phyloP scores from a whole-genome alignment of 495 filamentous ascomycete species.

The Lophiostoma macrostomum region DNA sequence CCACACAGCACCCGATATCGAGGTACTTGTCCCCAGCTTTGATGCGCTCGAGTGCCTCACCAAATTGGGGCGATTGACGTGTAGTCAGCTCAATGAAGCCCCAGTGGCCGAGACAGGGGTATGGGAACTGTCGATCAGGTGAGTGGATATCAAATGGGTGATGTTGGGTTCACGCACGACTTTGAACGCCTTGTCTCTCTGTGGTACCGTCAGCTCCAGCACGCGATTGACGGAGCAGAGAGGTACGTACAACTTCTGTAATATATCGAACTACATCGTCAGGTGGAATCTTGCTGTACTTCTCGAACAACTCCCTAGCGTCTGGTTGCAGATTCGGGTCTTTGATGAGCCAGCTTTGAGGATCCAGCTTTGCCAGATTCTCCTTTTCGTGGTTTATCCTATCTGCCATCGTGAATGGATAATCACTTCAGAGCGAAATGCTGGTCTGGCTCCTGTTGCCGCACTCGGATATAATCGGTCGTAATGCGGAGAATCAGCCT shows the following conservation, averaged over 20 bases:
- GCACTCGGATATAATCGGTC: too few relatives aligned
- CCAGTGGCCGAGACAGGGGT: conserved; percentile 28
- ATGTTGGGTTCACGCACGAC: conserved; percentile 4
- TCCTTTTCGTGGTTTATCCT: too few relatives aligned
- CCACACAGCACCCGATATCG: conserved; percentile 30
- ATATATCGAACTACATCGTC: conserved; percentile 20
- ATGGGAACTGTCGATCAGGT: conserved; percentile 14
- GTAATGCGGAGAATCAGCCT: too few relatives aligned
- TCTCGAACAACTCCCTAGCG: conserved; percentile 22
- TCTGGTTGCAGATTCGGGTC: neutral
- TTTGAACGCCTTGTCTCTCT: conserved; percentile 27
- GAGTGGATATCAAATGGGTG: neutral
- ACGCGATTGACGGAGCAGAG: neutral
- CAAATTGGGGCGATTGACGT: conserved; percentile 9
- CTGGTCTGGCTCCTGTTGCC: too few relatives aligned
- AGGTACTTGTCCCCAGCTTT: conserved; percentile 26
- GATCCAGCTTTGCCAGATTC: too few relatives aligned
- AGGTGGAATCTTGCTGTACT: conserved; percentile 20
- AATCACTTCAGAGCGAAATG: too few relatives aligned
- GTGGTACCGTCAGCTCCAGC: neutral
- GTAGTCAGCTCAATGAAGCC: conserved; percentile 21
- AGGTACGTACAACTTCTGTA: conserved; percentile 14
- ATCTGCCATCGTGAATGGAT: too few relatives aligned
- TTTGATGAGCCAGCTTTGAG: too few relatives aligned
- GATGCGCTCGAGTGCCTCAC: conserved; percentile 21